Evolutionary conservation across 23 red algal genomes (phyloP), one percentile per base, ranked within the genome.

Genomic region (Rhodosorus marinus): DNA sequence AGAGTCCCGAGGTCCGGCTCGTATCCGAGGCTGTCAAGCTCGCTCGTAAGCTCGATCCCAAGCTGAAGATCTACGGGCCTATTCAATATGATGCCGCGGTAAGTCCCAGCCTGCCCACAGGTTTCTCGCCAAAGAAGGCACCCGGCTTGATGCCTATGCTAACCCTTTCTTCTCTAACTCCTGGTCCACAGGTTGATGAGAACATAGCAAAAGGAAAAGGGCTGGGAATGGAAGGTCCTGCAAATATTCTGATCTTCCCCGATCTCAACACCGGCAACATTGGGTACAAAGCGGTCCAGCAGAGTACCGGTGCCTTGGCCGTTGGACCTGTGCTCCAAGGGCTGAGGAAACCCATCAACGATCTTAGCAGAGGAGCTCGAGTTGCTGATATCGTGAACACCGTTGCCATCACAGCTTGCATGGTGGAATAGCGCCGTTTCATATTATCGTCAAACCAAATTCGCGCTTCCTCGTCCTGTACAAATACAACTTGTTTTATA

Each of bases 301-400:
- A 26, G 36, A 49, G 15, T 29, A 20, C 36, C 7, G 58, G 58
- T 26, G 58, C 58, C 17, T 15, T 63, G 17, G 58, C 58, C 45
- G 33, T 63, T 4, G 58, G 58, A n/a, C 58, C 58, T 26, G 29
- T 63, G 4, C 47, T 63, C 17, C 58, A 63, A 29, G 58, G 58
- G 5, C 58, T 63, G 26, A n/a, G 20, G 7, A 63, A 33, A n/a
- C 58, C 58, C 6, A 26, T 51, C 20, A 63, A 63, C 29, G 58
- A 63, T 30, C 58, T 63, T 52, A 21, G 17, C 8, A 35, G 58
- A 0, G 58, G 58, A 3, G 34, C 36, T 3, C 2, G 3, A n/a
- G 58, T 8, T 24, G 36, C 20, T 20, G 58, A 63, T 6, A 51
- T 63, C 32, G 34, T 49, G 3, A 51, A 63, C 24, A 45, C 45